Percentiles rank a stretch among this genome's conserved stretches.
Evolutionary conservation across 306 rosid species (phyloP).

Genomic region (Argentina anserina): DNA sequence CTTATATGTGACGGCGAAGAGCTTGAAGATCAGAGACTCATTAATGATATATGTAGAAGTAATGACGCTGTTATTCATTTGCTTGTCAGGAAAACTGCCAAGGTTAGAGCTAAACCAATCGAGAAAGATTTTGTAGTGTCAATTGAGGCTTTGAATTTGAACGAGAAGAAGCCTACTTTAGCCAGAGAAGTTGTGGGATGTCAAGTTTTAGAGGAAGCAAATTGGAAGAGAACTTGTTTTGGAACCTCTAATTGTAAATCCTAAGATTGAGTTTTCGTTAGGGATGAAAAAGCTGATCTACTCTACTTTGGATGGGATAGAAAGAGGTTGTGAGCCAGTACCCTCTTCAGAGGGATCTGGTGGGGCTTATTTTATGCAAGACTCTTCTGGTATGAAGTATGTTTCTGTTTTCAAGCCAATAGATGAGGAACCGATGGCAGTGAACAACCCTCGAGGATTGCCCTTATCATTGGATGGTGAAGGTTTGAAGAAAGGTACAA

Average conservation of each 20-base stretch:
- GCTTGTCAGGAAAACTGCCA: conserved; percentile 55
- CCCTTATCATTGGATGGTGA: conserved; percentile 76
- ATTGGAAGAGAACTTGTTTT: conserved; percentile 38
- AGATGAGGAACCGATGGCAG: conserved; percentile 78
- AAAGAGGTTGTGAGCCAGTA: conserved; percentile 52
- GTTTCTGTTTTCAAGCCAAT: conserved; percentile 70
- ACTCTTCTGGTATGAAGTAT: conserved; percentile 50
- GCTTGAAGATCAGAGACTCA: conserved; percentile 74
- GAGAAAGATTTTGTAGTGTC: conserved; percentile 57
- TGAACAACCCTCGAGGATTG: conserved; percentile 55
- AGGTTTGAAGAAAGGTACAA: conserved; percentile 86
- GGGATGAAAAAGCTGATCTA: conserved; percentile 48
- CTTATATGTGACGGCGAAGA: conserved; percentile 58
- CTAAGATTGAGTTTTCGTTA: conserved; percentile 29
- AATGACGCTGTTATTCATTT: conserved; percentile 53
- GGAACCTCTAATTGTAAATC: conserved; percentile 53
- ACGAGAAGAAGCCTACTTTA: conserved; percentile 21
- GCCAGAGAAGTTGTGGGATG: conserved; percentile 20
- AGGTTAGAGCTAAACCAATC: conserved; percentile 54
- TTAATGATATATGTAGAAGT: conserved; percentile 55
- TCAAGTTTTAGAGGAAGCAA: conserved; percentile 22
- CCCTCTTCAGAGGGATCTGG: conserved; percentile 75
- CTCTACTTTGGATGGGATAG: conserved; percentile 52
- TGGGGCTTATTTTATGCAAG: conserved; percentile 75
- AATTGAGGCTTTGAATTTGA: conserved; percentile 41